Base-by-base conservation (phyloP, 805 yeast genomes). In the Wickerhamomyces hampshirensis region DNA sequence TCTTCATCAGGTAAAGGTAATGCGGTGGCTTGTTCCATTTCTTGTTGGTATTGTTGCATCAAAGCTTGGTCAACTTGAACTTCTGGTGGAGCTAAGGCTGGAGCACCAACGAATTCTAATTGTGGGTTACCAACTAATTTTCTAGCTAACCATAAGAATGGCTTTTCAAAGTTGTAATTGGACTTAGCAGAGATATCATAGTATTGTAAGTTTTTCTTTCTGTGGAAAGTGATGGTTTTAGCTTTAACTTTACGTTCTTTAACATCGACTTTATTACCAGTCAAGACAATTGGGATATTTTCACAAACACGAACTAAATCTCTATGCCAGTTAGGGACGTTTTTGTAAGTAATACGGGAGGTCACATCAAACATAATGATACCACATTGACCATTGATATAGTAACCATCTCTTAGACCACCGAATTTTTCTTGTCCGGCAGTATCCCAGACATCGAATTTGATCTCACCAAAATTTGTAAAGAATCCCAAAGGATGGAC, bases 311-410 rank as follows among this genome's bases (percentile, higher is more conserved):
- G 87, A 49, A 93, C 97, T 64, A 93, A 78, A 71, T 93, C 99
- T 75, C 98, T 84, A 83, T 94, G 97, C 99, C 99, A 93, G 85
- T 93, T 94, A 68, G 99, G 98, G 65, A 93, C 99, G 71, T 93
- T 93, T 77, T 93, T 93, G 77, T 93, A 93, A 55, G 98, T 93
- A 73, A 93, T 91, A 77, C 99, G 89, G 36, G 98, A 88, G 47
- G 99, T 93, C 48, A 93, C 98, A 70, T 93, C 99, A 65, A 93
- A 93, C 99, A 93, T 93, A 68, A 93, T 93, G 74, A 93, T 93
- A 73, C 98, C 99, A 78, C 98, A 93, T 73, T 93, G 96, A 63
- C 98, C 99, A 67, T 93, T 91, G 68, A 93, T 93, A 73, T 93
- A 93, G 76, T 93, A 93, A 64, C 99, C 99, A 63, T 93, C 99